Conservation (phyloP, 176 grass and related monocot genomes). For the Puya raimondii region DNA sequence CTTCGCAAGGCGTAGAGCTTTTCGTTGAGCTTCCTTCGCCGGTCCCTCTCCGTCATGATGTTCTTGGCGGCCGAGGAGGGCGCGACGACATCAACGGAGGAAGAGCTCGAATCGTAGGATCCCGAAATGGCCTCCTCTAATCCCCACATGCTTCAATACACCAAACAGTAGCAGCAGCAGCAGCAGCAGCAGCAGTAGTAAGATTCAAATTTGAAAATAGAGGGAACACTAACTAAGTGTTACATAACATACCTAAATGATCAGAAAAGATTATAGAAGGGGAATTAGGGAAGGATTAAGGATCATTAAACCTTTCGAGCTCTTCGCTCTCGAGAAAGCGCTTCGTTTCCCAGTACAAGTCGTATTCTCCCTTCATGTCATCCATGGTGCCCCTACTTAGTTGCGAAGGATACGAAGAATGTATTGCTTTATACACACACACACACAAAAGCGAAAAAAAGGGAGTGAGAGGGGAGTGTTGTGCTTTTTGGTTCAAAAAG, state of each 20-base stretch:
- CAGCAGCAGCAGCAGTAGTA: too few species aligned
- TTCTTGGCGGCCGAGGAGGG: not conserved
- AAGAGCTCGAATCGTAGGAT: conserved; percentile 24
- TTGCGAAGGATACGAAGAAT: too few species aligned
- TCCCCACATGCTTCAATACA: conserved; percentile 25
- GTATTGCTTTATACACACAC: not conserved
- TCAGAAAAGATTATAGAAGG: not conserved
- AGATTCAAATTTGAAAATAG: not conserved
- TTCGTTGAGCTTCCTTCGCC: conserved; percentile 44
- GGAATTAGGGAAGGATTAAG: not conserved
- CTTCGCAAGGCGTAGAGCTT: conserved; percentile 53
- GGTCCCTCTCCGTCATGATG: conserved; percentile 25
- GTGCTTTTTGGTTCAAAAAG: too few species aligned
- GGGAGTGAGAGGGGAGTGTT: not conserved
- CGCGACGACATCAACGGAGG: conserved; percentile 13
- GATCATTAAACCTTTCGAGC: conserved; percentile 23
- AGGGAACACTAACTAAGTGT: not conserved
- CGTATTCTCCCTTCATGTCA: conserved; percentile 22
- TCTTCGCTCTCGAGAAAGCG: conserved; percentile 31
- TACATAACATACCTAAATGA: not conserved
- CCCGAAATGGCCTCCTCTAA: conserved; percentile 7
- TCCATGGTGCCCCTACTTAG: conserved; percentile 14
- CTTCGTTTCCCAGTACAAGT: conserved; percentile 35
- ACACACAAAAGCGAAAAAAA: not conserved
- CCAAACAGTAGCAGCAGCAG: not conserved